A percentile compares a stretch with the other conserved stretches of the same genome.
Evolutionary conservation across 2,329 filamentous ascomycete species (phyloP).

Genomic region (Epichloe amarillans): DNA sequence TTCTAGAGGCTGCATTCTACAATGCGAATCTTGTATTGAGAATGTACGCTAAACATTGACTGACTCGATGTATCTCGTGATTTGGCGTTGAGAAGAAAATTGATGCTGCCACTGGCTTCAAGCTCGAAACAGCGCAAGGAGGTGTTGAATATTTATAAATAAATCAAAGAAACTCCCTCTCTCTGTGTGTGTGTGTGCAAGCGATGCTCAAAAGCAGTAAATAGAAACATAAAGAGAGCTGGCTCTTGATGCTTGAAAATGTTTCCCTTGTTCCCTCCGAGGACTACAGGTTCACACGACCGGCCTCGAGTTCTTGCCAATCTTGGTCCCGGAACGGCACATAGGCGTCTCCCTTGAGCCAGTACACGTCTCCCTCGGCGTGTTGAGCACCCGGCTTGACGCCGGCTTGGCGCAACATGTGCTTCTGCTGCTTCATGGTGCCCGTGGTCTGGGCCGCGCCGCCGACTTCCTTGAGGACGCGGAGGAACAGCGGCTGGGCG

Average conservation of each 20-base stretch:
- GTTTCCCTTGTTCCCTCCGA: neutral
- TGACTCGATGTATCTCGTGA: neutral
- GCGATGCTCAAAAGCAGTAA: neutral
- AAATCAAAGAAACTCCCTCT: too few relatives aligned
- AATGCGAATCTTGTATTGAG: neutral
- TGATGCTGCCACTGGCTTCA: too few relatives aligned
- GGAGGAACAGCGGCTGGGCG: constrained; percentile 65
- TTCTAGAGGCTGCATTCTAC: neutral
- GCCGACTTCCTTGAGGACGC: constrained; percentile 43
- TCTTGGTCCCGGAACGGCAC: constrained; percentile 51
- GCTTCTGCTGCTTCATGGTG: constrained; percentile 84
- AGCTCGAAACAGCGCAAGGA: too few relatives aligned
- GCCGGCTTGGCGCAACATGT: constrained; percentile 55
- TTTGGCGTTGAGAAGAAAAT: too few relatives aligned
- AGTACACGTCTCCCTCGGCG: constrained; percentile 39
- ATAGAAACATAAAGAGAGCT: neutral
- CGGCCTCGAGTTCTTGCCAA: constrained; percentile 54
- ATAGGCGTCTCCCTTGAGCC: constrained; percentile 55
- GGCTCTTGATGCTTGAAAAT: neutral
- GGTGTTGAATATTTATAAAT: too few relatives aligned
- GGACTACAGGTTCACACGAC: constrained; percentile 53
- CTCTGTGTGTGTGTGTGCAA: too few relatives aligned
- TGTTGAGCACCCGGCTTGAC: constrained; percentile 42
- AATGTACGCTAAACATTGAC: neutral
- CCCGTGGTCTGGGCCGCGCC: constrained; percentile 55